Evolutionary conservation across 305 asterid genomes (phyloP), one percentile per base, ranked within the genome.

Genomic region (Plantago coronopus): DNA sequence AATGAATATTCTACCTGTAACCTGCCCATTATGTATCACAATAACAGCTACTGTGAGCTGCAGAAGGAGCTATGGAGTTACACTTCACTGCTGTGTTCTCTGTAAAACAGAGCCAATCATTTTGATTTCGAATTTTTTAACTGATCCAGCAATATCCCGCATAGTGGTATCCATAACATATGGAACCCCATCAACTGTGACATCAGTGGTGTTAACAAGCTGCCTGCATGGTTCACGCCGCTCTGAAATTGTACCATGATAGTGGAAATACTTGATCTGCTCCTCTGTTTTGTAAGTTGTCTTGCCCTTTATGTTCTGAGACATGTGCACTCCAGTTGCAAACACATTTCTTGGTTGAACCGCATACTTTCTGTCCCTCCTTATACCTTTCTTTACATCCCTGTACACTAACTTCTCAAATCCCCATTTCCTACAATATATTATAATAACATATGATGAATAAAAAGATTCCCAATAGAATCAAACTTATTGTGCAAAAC

Each of bases 311-410:
- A 51, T 17, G 76, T 84, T 89, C 72, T 86, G 87, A 0, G 95
- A 81, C 97, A 89, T 76, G 69, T 89, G 97, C 67, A 89, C 95
- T 16, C 97, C 97, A 0, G 91, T 78, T 9, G 95, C 95, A 1
- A 82, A 73, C 65, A 81, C 95, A 8, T 75, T 84, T 11, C 88
- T 81, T 25, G 97, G 89, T 65, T 89, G 97, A 62, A 86, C 84
- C 0, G 86, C 95, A 43, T 89, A 89, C 64, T 89, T 89, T 0
- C 95, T 79, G 70, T 89, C 95, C 65, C 89, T 75, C 47, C 94
- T 62, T 4, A 78, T 62, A 1, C 94, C 87, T 48, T 59, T 81
- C 72, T 74, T 84, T 72, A 78, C 88, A 27, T 89, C 94, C 54
- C 68, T 82, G 78, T 74, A 89, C 66, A 86, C 95, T 14, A 89